Evolutionary conservation across 345 rosid genomes (phyloP), one percentile per base, ranked within the genome.

Genomic region (Triadica sebifera): DNA sequence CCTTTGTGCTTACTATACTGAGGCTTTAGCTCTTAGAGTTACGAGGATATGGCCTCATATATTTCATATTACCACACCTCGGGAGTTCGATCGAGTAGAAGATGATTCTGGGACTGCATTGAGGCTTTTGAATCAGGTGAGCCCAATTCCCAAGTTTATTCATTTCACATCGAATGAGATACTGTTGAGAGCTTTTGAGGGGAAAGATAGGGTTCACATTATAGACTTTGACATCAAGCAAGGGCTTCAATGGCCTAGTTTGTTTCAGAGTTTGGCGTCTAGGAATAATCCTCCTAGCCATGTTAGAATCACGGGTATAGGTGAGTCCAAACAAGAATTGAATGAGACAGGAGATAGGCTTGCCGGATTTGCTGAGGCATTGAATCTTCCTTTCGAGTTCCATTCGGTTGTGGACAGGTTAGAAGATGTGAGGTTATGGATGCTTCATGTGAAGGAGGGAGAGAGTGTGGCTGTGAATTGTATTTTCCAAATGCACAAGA

Each of bases 361-460:
- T 34, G 81, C 89, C 4, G 86, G 88, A 52, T 91, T 93, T 57
- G 97, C 99, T 0, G 94, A 90, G 77, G 90, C 91, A 2, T 80
- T 95, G 83, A 89, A 88, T 84, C 81, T 95, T 61, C 90, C 89
- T 22, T 95, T 95, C 38, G 97, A 93, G 90, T 95, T 95, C 69
- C 99, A 95, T 51, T 93, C 99, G 0, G 98, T 95, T 0, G 96
- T 95, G 47, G 99, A 95, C 80, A 84, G 98, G 75, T 83, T 95
- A 58, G 99, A 95, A 71, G 99, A 95, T 75, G 99, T 93, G 70
- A 88, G 99, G 81, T 77, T 95, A 75, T 95, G 99, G 99, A 95
- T 95, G 99, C 98, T 95, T 39, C 99, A 95, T 81, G 93, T 95
- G 75, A 95, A 91, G 85, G 99, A 91, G 79, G 88, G 84, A 20